Percentiles rank a stretch among this genome's conserved stretches.
phyloP scores from a whole-genome alignment of 805 yeast genomes.

The Clavispora vitiphila region DNA sequence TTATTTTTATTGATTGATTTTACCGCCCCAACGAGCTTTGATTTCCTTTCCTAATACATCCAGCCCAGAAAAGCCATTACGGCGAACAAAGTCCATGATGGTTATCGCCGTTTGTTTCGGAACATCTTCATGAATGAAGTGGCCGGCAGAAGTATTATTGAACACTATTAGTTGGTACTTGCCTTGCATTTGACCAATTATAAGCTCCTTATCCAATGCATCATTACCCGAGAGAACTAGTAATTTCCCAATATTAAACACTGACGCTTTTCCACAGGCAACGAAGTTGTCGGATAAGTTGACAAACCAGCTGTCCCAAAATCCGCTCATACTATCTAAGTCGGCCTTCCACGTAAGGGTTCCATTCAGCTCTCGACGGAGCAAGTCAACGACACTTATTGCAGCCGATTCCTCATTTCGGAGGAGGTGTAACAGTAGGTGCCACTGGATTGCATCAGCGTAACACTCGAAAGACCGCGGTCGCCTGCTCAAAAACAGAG shows the following conservation, averaged over 20 bases:
- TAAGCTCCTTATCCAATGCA: conserved; percentile 74
- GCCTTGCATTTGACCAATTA: conserved; percentile 98
- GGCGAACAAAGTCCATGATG: conserved; percentile 43
- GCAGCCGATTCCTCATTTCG: conserved; percentile 58
- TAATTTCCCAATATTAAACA: conserved; percentile 49
- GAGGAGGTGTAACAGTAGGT: conserved; percentile 50
- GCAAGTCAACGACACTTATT: conserved; percentile 72
- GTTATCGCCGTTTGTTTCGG: conserved; percentile 64
- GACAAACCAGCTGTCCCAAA: conserved; percentile 81
- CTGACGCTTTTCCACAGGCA: conserved; percentile 18
- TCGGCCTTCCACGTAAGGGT: conserved; percentile 58
- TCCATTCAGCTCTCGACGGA: conserved; percentile 23
- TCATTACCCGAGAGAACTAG: conserved; percentile 86
- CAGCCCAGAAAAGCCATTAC: conserved; percentile 34
- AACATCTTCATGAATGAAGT: conserved; percentile 90
- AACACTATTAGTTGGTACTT: conserved; percentile 84
- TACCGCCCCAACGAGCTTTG: conserved; percentile 37
- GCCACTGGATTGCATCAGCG: conserved; percentile 77
- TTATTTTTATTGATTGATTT: conserved; percentile 14
- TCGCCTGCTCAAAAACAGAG: conserved; percentile 54
- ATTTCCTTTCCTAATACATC: conserved; percentile 26
- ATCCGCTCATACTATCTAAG: conserved; percentile 53
- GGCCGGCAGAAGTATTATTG: conserved; percentile 62
- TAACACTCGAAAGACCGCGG: conserved; percentile 55
- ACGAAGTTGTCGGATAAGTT: conserved; percentile 54